A percentile compares a stretch with the other conserved stretches of the same genome.
These are phyloP conservation scores for Pseudogymnoascus sp. DNA, from an alignment of 2,329 filamentous ascomycete species.

Conservation along the genomic window DNA sequence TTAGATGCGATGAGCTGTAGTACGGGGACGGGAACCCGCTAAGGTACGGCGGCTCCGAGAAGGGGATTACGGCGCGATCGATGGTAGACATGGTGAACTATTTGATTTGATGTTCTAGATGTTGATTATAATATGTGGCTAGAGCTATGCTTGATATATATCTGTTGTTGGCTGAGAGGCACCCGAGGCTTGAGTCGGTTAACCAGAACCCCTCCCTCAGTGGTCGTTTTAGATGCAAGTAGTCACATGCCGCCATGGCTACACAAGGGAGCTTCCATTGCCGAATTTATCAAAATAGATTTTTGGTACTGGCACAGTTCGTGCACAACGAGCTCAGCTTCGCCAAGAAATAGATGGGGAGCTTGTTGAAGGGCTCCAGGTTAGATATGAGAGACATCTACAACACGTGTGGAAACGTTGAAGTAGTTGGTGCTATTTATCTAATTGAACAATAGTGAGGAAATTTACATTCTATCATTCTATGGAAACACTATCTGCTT, in stretches of 20 bases:
- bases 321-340: background rate
- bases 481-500: background rate
- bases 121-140: background rate
- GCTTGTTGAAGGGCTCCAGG: background rate
- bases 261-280: background rate
- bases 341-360: background rate
- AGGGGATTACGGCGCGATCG: slow-evolving; percentile 41
- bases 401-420: background rate
- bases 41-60: slow-evolving; percentile 66
- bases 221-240: background rate
- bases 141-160: background rate
- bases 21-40: slow-evolving; percentile 62
- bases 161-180: background rate
- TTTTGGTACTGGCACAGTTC: background rate
- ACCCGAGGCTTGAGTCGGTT: background rate
- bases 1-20: slow-evolving; percentile 56
- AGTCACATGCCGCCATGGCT: background rate
- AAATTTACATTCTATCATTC: background rate
- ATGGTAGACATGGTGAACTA: background rate
- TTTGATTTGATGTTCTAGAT: background rate
- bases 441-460: background rate
- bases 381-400: background rate
- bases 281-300: background rate
- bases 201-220: background rate
- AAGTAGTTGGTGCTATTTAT: background rate